Percentiles rank a stretch among this genome's conserved stretches.
phyloP scores from a whole-genome alignment of 2,329 filamentous ascomycete genomes.

The Colletotrichum chlorophyti region DNA sequence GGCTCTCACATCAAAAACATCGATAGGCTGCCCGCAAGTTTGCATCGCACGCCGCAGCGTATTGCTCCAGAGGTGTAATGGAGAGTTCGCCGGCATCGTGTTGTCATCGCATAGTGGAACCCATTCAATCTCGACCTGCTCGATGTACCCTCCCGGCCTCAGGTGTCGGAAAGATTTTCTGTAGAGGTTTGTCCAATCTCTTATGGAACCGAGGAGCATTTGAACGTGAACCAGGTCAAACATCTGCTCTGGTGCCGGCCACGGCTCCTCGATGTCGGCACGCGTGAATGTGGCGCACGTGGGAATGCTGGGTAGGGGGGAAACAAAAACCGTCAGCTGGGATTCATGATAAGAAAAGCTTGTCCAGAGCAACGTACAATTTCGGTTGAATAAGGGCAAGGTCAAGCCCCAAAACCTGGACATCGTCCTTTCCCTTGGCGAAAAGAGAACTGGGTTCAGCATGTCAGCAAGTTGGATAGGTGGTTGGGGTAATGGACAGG shows the following conservation, averaged over 20 bases:
- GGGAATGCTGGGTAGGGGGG: constrained; percentile 74
- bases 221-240: constrained; percentile 88
- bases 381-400: constrained; percentile 48
- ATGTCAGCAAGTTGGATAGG: constrained; percentile 46
- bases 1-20: constrained; percentile 54
- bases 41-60: constrained; percentile 73
- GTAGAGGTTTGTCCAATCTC: constrained; percentile 79
- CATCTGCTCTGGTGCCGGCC: constrained; percentile 58
- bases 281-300: constrained; percentile 72
- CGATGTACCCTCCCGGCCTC: constrained; percentile 78
- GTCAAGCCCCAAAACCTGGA: constrained; percentile 46
- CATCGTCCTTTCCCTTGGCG: constrained; percentile 23
- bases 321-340: constrained; percentile 15
- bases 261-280: constrained; percentile 80
- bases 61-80: constrained; percentile 72
- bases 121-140: constrained; percentile 91
- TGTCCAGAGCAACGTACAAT: constrained; percentile 45
- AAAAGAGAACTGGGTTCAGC: constrained; percentile 9
- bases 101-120: constrained; percentile 74
- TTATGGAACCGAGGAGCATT: constrained; percentile 79
- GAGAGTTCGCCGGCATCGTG: constrained; percentile 62
- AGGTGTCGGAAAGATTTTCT: constrained; percentile 67
- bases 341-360: background rate
- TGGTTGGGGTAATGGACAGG: background rate
- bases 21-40: constrained; percentile 69